Base-by-base conservation (phyloP, 1,284 basidiomycete species). In the Stygiomarasmius scandens region DNA sequence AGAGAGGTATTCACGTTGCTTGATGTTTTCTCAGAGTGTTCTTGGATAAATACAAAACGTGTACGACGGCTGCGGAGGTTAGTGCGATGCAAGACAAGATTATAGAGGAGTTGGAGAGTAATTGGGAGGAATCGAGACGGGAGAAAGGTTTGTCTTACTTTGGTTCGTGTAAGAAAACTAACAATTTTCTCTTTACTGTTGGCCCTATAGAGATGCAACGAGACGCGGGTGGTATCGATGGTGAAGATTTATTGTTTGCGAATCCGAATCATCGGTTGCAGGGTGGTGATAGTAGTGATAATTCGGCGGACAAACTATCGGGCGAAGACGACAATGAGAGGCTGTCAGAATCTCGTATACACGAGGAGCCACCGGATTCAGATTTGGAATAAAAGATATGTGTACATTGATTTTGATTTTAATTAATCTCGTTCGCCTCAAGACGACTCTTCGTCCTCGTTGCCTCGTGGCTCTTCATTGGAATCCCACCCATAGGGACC, bases 31-130 rank as follows among this genome's bases (percentile, higher is more conserved):
- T 10, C 46, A 85, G 90, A 38, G 67, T 75, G 3, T 85, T 90
- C 58, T 75, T 96, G 55, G 82, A 88, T 56, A 81, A 81, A 47
- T 96, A 96, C 67, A 78, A 82, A 58, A 86, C 78, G 32, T 96
- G 94, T 67, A 71, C 68, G 9, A 83, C 83, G 1, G 78, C 89
- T 0, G 82, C 77, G 25, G 89, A 92, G 52, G 78, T 96, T 5
- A 67, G 71, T 16, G 77, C 70, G 3, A 85, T 84, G 77, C 92
- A 95, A 70, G 85, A 90, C 52, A 69, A 70, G 47, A 90, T 96
- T 54, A 87, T 95, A 62, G 74, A 78, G 11, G 91, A 95, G 63
- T 79, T 93, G 29, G 86, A 93, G 70, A 77, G 76, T 25, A 84
- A 80, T 60, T 85, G 84, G 68, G 76, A 76, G 38, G 77, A 84